These are phyloP conservation scores for Candida sp. DNA, from an alignment of 1,139 yeast species.

Conservation along the genomic window DNA sequence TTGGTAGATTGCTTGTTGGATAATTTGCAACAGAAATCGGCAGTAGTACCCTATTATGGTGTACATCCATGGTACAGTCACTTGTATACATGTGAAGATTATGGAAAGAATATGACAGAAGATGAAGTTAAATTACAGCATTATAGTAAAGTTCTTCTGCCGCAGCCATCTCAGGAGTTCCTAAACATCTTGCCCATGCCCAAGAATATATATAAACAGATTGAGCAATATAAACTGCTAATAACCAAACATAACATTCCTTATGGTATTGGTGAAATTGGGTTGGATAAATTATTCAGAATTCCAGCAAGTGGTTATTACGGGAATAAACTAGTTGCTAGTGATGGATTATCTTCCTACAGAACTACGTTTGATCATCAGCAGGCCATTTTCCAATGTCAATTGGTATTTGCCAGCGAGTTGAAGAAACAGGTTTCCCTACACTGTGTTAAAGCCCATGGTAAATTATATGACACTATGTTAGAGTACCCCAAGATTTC, in stretches of 20 bases:
- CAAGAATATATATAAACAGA: conserved; percentile 34
- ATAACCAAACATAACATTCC: conserved; percentile 16
- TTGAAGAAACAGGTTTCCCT: conserved; percentile 57
- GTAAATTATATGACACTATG: conserved; percentile 49
- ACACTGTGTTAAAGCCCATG: conserved; percentile 84
- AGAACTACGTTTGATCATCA: conserved; percentile 69
- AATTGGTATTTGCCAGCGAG: conserved; percentile 52
- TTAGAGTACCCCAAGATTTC: conserved; percentile 17
- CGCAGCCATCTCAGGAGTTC: conserved; percentile 40
- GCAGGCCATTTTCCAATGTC: conserved; percentile 41
- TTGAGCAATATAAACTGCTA: conserved; percentile 22
- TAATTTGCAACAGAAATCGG: conserved; percentile 13
- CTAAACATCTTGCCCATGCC: conserved; percentile 62
- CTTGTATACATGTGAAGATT: conserved; percentile 33
- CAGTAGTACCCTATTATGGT: conserved; percentile 66
- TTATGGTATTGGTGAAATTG: conserved; percentile 79
- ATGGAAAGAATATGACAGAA: conserved; percentile 2
- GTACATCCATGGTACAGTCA: conserved; percentile 92
- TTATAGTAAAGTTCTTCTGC: conserved; percentile 48
- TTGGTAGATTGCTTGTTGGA: conserved; percentile 29
- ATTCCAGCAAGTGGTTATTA: conserved; percentile 60
- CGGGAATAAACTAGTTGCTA: conserved; percentile 26
- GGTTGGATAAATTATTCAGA: conserved; percentile 75
- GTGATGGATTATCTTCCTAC: conserved; percentile 34
- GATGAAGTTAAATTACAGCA: conserved; percentile 40